These are phyloP conservation scores for Fusarium avenaceum DNA, from an alignment of 2,329 filamentous ascomycete species.

Conservation along the genomic window DNA sequence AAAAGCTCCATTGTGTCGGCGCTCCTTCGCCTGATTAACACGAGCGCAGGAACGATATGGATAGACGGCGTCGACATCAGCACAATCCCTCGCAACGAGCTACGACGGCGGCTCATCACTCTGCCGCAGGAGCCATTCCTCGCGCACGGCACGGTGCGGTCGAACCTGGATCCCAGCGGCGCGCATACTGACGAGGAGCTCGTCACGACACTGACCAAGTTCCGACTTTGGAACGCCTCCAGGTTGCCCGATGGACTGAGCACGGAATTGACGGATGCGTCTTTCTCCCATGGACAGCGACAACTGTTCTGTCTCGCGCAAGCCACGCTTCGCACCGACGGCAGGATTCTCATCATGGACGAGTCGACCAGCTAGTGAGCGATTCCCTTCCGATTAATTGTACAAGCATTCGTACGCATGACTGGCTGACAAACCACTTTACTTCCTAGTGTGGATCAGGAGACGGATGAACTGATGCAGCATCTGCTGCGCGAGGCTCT, in stretches of 20 bases:
- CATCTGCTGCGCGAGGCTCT: slow-evolving; percentile 39
- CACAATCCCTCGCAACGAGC: slow-evolving; percentile 10
- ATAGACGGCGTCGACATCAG: slow-evolving; percentile 5
- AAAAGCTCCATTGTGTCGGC: slow-evolving; percentile 8
- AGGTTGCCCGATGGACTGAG: slow-evolving; percentile 57
- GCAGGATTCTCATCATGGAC: slow-evolving; percentile 57
- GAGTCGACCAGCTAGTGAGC: slow-evolving; percentile 57
- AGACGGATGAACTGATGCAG: slow-evolving; percentile 33
- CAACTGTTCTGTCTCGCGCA: slow-evolving; percentile 65
- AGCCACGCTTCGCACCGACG: slow-evolving; percentile 56
- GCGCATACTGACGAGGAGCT: slow-evolving; percentile 10
- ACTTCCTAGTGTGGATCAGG: slow-evolving; percentile 30
- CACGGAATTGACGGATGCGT: slow-evolving; percentile 56
- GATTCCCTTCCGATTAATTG: neutral
- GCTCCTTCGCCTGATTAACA: slow-evolving; percentile 10
- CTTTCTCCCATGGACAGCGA: slow-evolving; percentile 61
- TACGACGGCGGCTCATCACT: slow-evolving; percentile 8
- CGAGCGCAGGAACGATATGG: neutral
- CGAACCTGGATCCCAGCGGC: slow-evolving; percentile 6
- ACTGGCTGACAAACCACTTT: slow-evolving; percentile 16
- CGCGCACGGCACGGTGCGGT: slow-evolving; percentile 4
- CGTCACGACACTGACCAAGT: slow-evolving; percentile 8
- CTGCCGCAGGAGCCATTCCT: slow-evolving; percentile 12
- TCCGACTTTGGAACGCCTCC: slow-evolving; percentile 15
- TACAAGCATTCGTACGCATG: slow-evolving; percentile 6